Evolutionary conservation across 345 rosid species (phyloP), one percentile per base, ranked within the genome.

Genomic region (Pistacia vera): DNA sequence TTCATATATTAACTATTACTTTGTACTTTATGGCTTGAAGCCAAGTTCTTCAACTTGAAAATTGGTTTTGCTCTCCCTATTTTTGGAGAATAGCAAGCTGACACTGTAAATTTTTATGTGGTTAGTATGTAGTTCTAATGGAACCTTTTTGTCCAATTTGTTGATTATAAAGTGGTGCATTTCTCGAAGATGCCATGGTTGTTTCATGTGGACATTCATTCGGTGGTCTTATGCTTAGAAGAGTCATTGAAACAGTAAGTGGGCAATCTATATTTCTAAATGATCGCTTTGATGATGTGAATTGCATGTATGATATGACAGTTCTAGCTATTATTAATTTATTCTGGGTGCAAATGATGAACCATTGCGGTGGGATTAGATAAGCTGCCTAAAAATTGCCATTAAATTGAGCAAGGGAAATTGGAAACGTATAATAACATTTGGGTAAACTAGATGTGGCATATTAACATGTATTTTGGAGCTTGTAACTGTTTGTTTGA

Each of bases 191-290:
- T 88, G 99, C 99, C 12, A 36, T 85, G 88, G 88, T 90, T 68
- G 92, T 93, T 73, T 90, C 99, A 49, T 96, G 99, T 66, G 99
- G 99, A 71, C 99, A 96, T 87, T 96, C 99, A 44, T 96, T 96
- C 83, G 99, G 98, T 72, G 98, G 99, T 60, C 91, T 90, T 76
- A 91, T 92, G 98, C 95, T 96, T 74, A 89, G 88, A 80, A 91
- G 89, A 83, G 99, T 96, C 69, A 79, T 92, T 66, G 97, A 96
- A 69, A 90, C 80, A 86, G 99, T 96, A 81, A 86, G 86, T 81
- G 63, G 70, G 25, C 66, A 66, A 52, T 71, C 33, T 52, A 65
- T 18, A 46, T 38, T 46, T 65, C 66, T n/a, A 61, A 25, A 52
- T 75, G 65, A 52, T 68, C 62, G 72, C 64, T 66, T 58, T 36